Evolutionary conservation across 2,329 filamentous ascomycete genomes (phyloP), one percentile per base, ranked within the genome.

Genomic region (Colletotrichum chrysophilum): DNA sequence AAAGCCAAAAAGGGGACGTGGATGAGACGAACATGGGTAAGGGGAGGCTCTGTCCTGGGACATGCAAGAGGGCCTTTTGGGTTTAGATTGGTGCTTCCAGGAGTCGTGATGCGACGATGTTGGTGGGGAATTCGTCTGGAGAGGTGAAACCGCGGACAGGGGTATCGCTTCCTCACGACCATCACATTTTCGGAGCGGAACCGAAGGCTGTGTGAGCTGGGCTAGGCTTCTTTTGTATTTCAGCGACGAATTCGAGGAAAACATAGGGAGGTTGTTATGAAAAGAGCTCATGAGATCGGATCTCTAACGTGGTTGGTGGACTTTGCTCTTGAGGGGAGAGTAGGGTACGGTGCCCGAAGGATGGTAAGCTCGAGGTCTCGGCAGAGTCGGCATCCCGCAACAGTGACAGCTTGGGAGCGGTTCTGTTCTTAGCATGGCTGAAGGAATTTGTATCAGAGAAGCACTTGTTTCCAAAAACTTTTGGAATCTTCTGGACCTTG

Each of bases 21-120:
- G 16, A 76, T 76, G 74, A 76, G 70, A 76, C 74, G 70, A 76
- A 76, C 70, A 73, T 64, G 74, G 70, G 74, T 38, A 24, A 30
- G 48, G 64, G 34, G 66, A 34, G 43, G 43, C 62, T 64, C 55
- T 56, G 32, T 36, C n/a, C 2, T n/a, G 34, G 38, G 18, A 66
- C 43, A 61, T 61, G 66, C 66, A 48, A 69, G 9, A 26, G 6
- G 13, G 34, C 28, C 56, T 62, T 34, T 70, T 61, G 38, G 56
- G 66, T 36, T 69, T 69, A 43, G 55, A 18, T 32, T 32, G 16
- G 10, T 52, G 43, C 24, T 7, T 55, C n/a, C 36, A 34, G 67
- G 26, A 52, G 66, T 48, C 18, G 52, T 24, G 67, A 62, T 70
- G 56, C 67, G 34, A 62, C 67, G 67, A 62, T 38, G 12, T 38